These are phyloP conservation scores for Fusarium duplospermum DNA, from an alignment of 2,329 filamentous ascomycete species.

Conservation along the genomic window DNA sequence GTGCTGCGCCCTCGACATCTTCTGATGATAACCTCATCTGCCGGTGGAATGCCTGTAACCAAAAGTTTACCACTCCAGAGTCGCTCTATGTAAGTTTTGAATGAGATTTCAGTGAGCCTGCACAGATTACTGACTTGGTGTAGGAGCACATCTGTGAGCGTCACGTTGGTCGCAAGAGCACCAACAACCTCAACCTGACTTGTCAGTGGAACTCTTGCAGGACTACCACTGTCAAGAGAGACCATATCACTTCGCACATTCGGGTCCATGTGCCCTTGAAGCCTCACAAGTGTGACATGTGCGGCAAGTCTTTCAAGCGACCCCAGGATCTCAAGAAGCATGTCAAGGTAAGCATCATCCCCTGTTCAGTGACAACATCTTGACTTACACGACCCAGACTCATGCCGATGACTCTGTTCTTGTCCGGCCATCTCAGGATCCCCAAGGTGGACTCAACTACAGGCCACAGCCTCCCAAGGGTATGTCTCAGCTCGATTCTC, in stretches of 20 bases:
- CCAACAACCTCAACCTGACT: slow-evolving; percentile 96
- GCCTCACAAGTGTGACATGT: slow-evolving; percentile 99
- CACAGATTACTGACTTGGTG: slow-evolving; percentile 9
- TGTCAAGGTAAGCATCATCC: slow-evolving; percentile 74
- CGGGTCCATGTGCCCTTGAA: slow-evolving; percentile 98
- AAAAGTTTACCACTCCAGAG: slow-evolving; percentile 69
- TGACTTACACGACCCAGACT: slow-evolving; percentile 63
- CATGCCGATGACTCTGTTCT: slow-evolving; percentile 94
- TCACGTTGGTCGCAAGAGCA: slow-evolving; percentile 98
- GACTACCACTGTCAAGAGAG: slow-evolving; percentile 97
- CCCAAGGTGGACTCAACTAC: slow-evolving; percentile 66
- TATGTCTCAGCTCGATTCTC: slow-evolving; percentile 51
- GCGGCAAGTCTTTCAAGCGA: slow-evolving; percentile 98
- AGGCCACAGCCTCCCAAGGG: slow-evolving; percentile 65
- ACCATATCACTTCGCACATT: slow-evolving; percentile 99
- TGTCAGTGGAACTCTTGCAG: slow-evolving; percentile 98
- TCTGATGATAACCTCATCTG: slow-evolving; percentile 68
- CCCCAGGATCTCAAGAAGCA: slow-evolving; percentile 99
- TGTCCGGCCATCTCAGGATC: slow-evolving; percentile 64
- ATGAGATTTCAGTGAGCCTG: not conserved
- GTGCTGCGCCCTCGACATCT: slow-evolving; percentile 52
- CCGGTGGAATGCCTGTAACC: slow-evolving; percentile 69
- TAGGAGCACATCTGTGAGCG: slow-evolving; percentile 98
- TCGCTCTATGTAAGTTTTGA: slow-evolving; percentile 67
- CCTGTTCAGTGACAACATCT: not conserved